phyloP scores from a whole-genome alignment of 306 rosid species.

The Pyrus pyrifolia region DNA sequence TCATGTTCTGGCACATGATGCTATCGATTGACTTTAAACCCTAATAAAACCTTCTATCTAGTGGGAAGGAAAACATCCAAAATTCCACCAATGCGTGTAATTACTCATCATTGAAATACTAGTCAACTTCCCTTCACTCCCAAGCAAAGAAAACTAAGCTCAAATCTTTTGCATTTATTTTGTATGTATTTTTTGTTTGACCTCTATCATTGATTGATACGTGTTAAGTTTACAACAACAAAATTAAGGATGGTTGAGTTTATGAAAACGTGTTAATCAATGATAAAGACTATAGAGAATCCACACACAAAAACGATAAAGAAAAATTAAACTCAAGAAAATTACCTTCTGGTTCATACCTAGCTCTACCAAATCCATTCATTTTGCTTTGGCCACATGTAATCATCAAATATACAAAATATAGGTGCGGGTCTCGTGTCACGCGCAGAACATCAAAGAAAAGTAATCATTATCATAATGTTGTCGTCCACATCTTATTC shows the following conservation, averaged over 20 bases:
- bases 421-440: neutral
- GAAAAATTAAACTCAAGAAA: no score
- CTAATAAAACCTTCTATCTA: no score
- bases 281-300: no score
- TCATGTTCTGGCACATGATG: neutral
- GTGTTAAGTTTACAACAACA: no score
- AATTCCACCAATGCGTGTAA: constrained; percentile 20
- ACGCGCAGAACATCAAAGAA: neutral
- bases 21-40: neutral
- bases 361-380: neutral
- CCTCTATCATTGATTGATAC: no score
- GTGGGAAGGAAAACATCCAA: no score
- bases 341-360: neutral
- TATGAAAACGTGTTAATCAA: no score
- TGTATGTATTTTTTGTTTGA: no score
- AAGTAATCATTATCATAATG: constrained; percentile 21
- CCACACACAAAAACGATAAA: no score
- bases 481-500: neutral
- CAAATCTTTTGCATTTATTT: no score
- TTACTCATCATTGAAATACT: constrained; percentile 17
- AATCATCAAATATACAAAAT: neutral
- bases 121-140: constrained; percentile 33
- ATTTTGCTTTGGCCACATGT: neutral
- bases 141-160: constrained; percentile 30
- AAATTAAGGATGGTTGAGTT: fast-evolving